Percentiles rank a stretch among this genome's conserved stretches.
phyloP scores from a whole-genome alignment of 768 basidiomycete genomes.

The Leucocoprinus birnbaumii region DNA sequence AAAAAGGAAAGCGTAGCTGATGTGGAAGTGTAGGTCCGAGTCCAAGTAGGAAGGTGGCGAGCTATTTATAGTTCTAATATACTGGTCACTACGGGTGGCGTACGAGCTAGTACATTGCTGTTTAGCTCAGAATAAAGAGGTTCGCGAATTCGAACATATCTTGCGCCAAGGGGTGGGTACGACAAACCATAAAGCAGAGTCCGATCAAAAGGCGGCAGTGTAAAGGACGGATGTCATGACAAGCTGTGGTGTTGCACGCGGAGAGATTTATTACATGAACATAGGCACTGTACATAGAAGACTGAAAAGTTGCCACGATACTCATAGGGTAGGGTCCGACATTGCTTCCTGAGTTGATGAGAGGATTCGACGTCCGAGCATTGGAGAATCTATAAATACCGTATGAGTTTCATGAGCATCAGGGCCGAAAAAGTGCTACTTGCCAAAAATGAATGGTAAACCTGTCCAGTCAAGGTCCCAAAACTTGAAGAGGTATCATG shows the following conservation, averaged over 20 bases:
- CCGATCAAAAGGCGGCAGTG: too few relatives aligned
- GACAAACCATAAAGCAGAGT: too few relatives aligned
- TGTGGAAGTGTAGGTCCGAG: not conserved
- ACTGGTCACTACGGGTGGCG: too few relatives aligned
- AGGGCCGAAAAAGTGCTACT: not conserved
- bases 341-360: too few relatives aligned
- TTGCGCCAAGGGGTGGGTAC: too few relatives aligned
- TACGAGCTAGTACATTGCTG: too few relatives aligned
- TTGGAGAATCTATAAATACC: not conserved
- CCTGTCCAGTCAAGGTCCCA: not conserved
- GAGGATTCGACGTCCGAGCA: too few relatives aligned
- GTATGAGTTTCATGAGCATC: slow-evolving; percentile 11
- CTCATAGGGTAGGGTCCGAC: not conserved
- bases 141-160: too few relatives aligned
- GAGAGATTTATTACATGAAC: not conserved
- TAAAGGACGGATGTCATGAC: too few relatives aligned
- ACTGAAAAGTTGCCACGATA: not conserved
- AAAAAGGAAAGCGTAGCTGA: not conserved
- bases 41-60: not conserved
- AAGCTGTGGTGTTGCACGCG: not conserved
- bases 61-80: not conserved
- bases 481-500: not conserved
- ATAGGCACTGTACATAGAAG: not conserved
- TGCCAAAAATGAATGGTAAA: not conserved
- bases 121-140: too few relatives aligned